Evolutionary conservation across 208 protist species (phyloP).

Genomic region (Leishmania turanica): DNA sequence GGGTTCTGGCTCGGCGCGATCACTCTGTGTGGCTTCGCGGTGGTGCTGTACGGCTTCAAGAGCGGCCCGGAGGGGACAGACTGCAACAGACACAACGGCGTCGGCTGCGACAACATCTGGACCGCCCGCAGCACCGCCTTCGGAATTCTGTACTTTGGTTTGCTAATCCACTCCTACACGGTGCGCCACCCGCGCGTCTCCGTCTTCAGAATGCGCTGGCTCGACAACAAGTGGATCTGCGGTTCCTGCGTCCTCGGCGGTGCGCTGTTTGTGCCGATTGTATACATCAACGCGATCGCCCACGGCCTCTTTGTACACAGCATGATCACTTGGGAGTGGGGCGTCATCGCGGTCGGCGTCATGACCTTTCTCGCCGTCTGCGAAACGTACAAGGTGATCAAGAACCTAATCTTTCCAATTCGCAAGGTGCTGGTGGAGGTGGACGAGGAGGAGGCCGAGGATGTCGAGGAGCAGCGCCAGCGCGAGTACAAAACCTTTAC

Average conservation of each 20-base stretch:
- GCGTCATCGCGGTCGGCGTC: slow-evolving; percentile 51
- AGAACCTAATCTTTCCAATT: slow-evolving; percentile 84
- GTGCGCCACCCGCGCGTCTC: slow-evolving; percentile 79
- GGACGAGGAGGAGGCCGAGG: slow-evolving; percentile 36
- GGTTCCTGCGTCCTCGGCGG: slow-evolving; percentile 55
- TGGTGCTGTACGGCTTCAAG: slow-evolving; percentile 71
- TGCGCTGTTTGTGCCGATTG: slow-evolving; percentile 72
- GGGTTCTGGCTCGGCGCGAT: slow-evolving; percentile 77
- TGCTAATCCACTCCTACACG: slow-evolving; percentile 92
- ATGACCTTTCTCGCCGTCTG: slow-evolving; percentile 58
- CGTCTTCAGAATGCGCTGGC: slow-evolving; percentile 84
- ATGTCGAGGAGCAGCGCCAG: slow-evolving; percentile 49
- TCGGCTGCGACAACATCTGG: slow-evolving; percentile 72
- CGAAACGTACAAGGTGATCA: slow-evolving; percentile 87
- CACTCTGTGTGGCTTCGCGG: slow-evolving; percentile 65
- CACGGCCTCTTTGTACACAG: slow-evolving; percentile 76
- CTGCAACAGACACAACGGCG: slow-evolving; percentile 60
- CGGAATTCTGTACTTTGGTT: slow-evolving; percentile 81
- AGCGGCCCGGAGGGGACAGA: slow-evolving; percentile 52
- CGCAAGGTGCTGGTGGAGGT: slow-evolving; percentile 32
- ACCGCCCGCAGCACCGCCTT: slow-evolving; percentile 82
- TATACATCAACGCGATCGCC: slow-evolving; percentile 77
- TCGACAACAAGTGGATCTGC: slow-evolving; percentile 88
- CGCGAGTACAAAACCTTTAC: slow-evolving; percentile 77
- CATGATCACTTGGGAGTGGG: slow-evolving; percentile 90